These are phyloP conservation scores for Aspergillus bertholletiae DNA, from an alignment of 495 filamentous ascomycete species.

Conservation along the genomic window DNA sequence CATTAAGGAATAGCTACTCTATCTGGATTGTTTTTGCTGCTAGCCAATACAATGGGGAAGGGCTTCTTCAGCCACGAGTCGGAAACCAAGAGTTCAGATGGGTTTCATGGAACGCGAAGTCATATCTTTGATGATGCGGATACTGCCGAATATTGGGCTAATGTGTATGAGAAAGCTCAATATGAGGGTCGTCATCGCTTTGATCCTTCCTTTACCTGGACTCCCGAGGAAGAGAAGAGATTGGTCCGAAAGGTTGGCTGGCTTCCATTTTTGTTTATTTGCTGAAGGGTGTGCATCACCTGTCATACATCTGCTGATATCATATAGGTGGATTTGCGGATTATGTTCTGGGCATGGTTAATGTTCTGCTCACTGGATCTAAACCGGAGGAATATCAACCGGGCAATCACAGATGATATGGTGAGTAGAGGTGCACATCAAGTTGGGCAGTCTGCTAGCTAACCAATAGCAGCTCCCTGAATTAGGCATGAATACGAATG, in stretches of 20 bases:
- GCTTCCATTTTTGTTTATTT: slow-evolving; percentile 27
- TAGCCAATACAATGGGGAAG: not conserved
- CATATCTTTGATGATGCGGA: slow-evolving; percentile 25
- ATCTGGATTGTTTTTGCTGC: too few relatives aligned
- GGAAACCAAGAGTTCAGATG: not conserved
- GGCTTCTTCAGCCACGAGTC: not conserved
- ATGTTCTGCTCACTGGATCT: slow-evolving; percentile 4
- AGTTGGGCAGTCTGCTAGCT: not conserved
- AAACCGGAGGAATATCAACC: slow-evolving; percentile 2
- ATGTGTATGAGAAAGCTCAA: slow-evolving; percentile 32
- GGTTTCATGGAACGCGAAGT: not conserved
- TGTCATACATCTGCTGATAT: slow-evolving; percentile 21
- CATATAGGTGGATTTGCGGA: slow-evolving; percentile 9
- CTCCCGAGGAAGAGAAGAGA: slow-evolving; percentile 42
- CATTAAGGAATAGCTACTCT: too few relatives aligned
- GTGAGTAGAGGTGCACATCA: not conserved
- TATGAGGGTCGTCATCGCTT: slow-evolving; percentile 48
- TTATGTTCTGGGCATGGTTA: slow-evolving; percentile 12
- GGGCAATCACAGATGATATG: slow-evolving; percentile 1
- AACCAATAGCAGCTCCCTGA: not conserved
- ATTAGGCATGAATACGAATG: not conserved
- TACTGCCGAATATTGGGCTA: slow-evolving; percentile 31
- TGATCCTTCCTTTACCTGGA: slow-evolving; percentile 43
- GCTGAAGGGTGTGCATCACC: not conserved
- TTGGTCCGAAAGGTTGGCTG: slow-evolving; percentile 22